phyloP scores from a whole-genome alignment of 352 stramenopile genomes.

The Pythium scleroteichum region DNA sequence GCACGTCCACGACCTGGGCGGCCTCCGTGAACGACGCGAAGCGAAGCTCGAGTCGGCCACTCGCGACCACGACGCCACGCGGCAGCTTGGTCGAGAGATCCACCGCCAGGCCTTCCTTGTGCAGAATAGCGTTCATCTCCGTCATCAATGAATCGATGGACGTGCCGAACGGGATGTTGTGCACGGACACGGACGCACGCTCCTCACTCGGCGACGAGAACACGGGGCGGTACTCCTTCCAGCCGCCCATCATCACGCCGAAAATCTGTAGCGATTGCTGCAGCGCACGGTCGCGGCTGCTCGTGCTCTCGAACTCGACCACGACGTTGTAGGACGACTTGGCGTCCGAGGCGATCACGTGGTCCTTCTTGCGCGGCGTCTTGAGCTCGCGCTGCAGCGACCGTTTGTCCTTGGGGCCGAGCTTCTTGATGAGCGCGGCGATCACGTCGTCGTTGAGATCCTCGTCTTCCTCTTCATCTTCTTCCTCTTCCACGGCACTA shows the following conservation, averaged over 20 bases:
- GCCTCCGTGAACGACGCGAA: slow-evolving; percentile 76
- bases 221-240: slow-evolving; percentile 80
- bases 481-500: slow-evolving; percentile 1
- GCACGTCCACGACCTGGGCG: slow-evolving; percentile 67
- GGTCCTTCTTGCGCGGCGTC: slow-evolving; percentile 52
- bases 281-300: slow-evolving; percentile 51
- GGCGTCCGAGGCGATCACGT: slow-evolving; percentile 78
- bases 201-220: slow-evolving; percentile 59
- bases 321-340: slow-evolving; percentile 73
- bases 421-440: slow-evolving; percentile 15
- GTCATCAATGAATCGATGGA: slow-evolving; percentile 55
- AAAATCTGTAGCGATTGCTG: slow-evolving; percentile 86
- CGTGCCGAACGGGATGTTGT: slow-evolving; percentile 80
- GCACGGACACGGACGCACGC: slow-evolving; percentile 61
- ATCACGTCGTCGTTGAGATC: slow-evolving; percentile 14
- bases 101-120: slow-evolving; percentile 42
- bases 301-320: slow-evolving; percentile 68
- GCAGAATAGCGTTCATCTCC: slow-evolving; percentile 60
- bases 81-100: slow-evolving; percentile 58
- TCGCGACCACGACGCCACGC: slow-evolving; percentile 67
- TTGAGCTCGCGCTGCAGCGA: slow-evolving; percentile 31
- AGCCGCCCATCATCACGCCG: slow-evolving; percentile 84
- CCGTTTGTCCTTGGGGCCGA: slow-evolving; percentile 20
- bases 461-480: slow-evolving; percentile 11
- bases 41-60: slow-evolving; percentile 70